These are phyloP conservation scores for Aureobasidium sp. DNA, from an alignment of 2,329 filamentous ascomycete genomes.

Conservation along the genomic window DNA sequence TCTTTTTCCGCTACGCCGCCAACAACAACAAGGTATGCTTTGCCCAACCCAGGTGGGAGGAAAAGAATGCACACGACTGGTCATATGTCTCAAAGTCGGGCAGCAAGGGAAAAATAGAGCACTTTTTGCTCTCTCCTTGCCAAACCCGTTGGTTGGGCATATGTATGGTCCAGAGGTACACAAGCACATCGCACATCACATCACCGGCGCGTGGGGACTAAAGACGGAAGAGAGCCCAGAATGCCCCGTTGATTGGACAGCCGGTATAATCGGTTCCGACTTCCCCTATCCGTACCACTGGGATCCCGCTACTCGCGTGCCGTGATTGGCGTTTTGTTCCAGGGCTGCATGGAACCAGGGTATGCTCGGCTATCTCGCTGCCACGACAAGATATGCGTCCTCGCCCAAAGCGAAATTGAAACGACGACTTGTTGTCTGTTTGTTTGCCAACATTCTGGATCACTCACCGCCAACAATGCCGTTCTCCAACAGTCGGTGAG, in stretches of 20 bases:
- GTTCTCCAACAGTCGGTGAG: background rate
- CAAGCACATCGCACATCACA: background rate
- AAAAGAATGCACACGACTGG: background rate
- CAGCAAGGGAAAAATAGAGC: background rate
- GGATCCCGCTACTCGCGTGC: background rate
- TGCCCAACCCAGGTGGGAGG: background rate
- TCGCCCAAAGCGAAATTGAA: background rate
- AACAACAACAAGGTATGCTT: background rate
- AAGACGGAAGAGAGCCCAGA: background rate
- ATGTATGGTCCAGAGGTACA: background rate
- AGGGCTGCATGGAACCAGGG: background rate
- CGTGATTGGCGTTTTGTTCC: background rate
- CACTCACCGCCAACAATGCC: background rate
- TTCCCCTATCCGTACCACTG: slow-evolving; percentile 2
- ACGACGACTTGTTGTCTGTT: background rate
- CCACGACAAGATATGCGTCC: background rate
- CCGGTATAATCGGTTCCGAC: background rate
- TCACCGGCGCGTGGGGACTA: background rate
- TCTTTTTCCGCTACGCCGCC: background rate
- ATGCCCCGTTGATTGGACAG: background rate
- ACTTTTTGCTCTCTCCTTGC: background rate
- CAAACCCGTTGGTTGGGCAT: background rate
- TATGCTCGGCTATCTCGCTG: background rate
- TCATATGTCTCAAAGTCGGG: background rate
- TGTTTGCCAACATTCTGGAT: background rate